Evolutionary conservation across 169 alveolate species (phyloP), one percentile per base, ranked within the genome.

Genomic region (Plasmodium malariae): DNA sequence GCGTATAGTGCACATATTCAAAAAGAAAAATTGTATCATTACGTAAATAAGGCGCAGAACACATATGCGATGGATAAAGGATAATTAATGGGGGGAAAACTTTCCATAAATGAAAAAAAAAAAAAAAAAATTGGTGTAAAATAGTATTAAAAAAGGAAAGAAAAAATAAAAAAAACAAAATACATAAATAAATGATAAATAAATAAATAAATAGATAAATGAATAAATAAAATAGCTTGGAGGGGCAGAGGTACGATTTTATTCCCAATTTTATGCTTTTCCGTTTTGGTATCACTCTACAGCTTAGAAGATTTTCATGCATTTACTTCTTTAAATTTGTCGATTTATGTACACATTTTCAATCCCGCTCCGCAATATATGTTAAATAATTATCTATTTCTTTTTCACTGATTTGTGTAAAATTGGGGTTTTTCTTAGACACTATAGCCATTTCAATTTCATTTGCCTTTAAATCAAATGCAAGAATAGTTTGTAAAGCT

Each of bases 371-470:
- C 32, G 98, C 98, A 54, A 96, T 95, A 71, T 74, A 93, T 54
- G 97, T 95, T 63, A 96, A 93, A 55, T 93, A 94, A 60, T 92
- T 88, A 51, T 96, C 98, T 45, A 96, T 94, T 86, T 96, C 98
- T 48, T 91, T 91, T 80, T 95, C 97, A 49, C 96, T 76, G 43
- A 97, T 94, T 54, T 94, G 97, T 63, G 97, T 94, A 89, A 97
- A 97, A 70, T 91, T 91, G 1, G 97, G 97, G 88, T 93, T 94
- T 28, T 92, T 95, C 36, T 73, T 86, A 30, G 98, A 96, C 49
- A 95, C 97, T 37, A 97, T 91, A 4, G 98, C 99, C 62, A 97
- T 96, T 91, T 97, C 99, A 48, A 97, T 96, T 74, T 95, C 97
- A 55, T 92, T 93, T n/a, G 98, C 95, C 67, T 96, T 96, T 83